phyloP scores from a whole-genome alignment of 805 yeast genomes.

The Kuraishia hungarica region DNA sequence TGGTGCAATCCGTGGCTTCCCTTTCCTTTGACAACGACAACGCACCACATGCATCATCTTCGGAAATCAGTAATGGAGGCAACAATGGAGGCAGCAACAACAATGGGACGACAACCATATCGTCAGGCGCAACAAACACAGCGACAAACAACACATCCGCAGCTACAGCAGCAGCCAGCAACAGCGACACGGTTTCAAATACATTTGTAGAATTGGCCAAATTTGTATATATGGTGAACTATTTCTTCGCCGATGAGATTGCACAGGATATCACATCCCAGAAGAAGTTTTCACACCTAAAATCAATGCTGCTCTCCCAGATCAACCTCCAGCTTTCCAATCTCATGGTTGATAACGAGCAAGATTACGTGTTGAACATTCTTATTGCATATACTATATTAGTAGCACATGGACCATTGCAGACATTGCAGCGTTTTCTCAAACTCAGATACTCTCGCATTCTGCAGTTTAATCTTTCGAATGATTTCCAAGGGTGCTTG shows the following conservation, averaged over 20 bases:
- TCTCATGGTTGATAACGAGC: constrained; percentile 18
- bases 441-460: constrained; percentile 11
- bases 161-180: not conserved
- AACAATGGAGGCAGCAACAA: not conserved
- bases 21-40: not conserved
- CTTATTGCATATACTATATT: constrained; percentile 15
- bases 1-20: constrained; percentile 1
- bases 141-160: no score
- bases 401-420: constrained; percentile 10
- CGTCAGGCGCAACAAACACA: not conserved
- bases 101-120: not conserved
- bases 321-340: constrained; percentile 12
- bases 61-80: not conserved
- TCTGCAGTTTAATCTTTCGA: constrained; percentile 3
- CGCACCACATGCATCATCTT: not conserved
- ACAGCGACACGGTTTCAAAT: constrained; percentile 9
- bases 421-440: constrained; percentile 16
- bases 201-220: constrained; percentile 16
- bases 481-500: constrained; percentile 17
- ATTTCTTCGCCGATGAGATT: constrained; percentile 13
- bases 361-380: constrained; percentile 17
- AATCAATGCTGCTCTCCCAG: constrained; percentile 9
- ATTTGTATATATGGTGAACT: constrained; percentile 14
- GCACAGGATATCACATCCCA: not conserved
- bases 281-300: constrained; percentile 11